Conservation (phyloP, 371 early-diverging fungal genomes). For the Capniomyces stellatus region DNA sequence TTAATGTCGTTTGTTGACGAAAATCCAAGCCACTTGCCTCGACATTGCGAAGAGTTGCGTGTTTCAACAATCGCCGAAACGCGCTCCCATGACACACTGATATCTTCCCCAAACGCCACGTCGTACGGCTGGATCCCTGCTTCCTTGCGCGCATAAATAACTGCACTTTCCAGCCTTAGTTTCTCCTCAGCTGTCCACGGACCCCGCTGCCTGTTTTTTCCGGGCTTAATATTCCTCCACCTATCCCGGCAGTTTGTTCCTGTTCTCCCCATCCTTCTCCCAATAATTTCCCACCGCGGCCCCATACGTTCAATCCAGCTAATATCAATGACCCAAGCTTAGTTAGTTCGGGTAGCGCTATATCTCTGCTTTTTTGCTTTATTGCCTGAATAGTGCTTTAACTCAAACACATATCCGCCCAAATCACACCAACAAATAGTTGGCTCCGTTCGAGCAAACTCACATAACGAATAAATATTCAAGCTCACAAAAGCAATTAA, state of each 20-base stretch:
- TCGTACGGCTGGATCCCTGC: not conserved
- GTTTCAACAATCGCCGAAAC: not conserved
- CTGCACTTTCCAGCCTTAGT: not conserved
- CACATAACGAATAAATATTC: too few species aligned
- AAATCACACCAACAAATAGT: too few species aligned
- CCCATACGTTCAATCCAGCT: slow-evolving; percentile 17
- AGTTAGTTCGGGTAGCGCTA: too few species aligned
- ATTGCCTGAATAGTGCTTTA: not conserved
- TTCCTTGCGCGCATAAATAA: not conserved
- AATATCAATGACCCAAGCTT: too few species aligned
- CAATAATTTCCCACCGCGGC: slow-evolving; percentile 21
- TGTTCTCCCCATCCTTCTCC: slow-evolving; percentile 17
- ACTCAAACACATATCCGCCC: not conserved
- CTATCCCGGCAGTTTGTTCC: slow-evolving; percentile 26
- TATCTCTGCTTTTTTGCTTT: too few species aligned
- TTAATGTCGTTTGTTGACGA: not conserved
- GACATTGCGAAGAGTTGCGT: not conserved
- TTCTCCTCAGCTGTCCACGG: not conserved
- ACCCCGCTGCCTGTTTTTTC: not conserved
- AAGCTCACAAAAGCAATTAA: not conserved
- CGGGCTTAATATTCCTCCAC: slow-evolving; percentile 19
- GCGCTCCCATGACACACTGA: not conserved
- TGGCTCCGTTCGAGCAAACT: too few species aligned
- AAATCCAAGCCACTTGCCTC: not conserved
- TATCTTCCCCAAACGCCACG: not conserved